Evolutionary conservation across 805 yeast species (phyloP).

Genomic region (Lipomyces yamanashiensis): DNA sequence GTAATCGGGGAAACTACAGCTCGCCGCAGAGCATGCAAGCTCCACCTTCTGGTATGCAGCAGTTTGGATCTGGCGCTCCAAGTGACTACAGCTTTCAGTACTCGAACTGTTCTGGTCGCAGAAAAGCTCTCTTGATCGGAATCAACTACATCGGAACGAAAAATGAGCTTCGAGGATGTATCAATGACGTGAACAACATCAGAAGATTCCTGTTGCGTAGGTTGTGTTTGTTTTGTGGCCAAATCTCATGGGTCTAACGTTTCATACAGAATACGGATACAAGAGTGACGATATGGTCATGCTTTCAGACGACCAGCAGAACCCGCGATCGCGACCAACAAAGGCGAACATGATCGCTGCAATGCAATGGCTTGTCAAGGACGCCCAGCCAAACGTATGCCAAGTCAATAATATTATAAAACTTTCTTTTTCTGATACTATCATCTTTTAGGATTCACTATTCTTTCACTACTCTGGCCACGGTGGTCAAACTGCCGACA

Average conservation of each 20-base stretch:
- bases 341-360: slow-evolving; percentile 73
- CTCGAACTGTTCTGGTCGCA: slow-evolving; percentile 71
- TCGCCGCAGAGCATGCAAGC: slow-evolving; percentile 25
- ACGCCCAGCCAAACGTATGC: slow-evolving; percentile 63
- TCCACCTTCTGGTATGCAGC: slow-evolving; percentile 43
- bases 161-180: slow-evolving; percentile 73
- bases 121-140: slow-evolving; percentile 78
- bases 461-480: slow-evolving; percentile 88
- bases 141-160: slow-evolving; percentile 72
- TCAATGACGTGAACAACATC: slow-evolving; percentile 71
- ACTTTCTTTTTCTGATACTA: neutral
- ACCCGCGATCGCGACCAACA: slow-evolving; percentile 59
- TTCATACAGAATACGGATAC: slow-evolving; percentile 43
- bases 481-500: slow-evolving; percentile 75
- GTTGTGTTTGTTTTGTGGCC: neutral
- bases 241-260: slow-evolving; percentile 44
- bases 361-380: slow-evolving; percentile 78
- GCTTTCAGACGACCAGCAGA: slow-evolving; percentile 49
- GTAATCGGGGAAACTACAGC: slow-evolving; percentile 7
- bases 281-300: slow-evolving; percentile 41
- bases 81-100: slow-evolving; percentile 55
- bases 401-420: too few relatives aligned
- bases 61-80: slow-evolving; percentile 42
- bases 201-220: slow-evolving; percentile 34
- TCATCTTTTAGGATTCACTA: slow-evolving; percentile 57